Conservation (phyloP, 257 asterid genomes). For the Gentiana macrophylla region DNA sequence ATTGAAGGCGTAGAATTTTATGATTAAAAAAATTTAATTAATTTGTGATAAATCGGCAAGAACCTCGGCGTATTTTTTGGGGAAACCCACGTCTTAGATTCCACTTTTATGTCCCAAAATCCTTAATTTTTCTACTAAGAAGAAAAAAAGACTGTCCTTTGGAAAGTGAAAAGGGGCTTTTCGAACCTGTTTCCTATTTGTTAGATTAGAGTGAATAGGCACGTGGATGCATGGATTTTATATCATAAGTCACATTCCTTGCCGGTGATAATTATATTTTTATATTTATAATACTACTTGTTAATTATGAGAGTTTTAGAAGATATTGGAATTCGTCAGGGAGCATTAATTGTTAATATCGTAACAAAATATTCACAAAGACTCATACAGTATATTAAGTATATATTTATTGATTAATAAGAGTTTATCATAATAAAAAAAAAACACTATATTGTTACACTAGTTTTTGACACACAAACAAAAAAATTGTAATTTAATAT, state of each 20-base stretch:
- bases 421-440: not conserved
- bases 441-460: too few species aligned
- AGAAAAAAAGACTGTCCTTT: not conserved
- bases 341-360: not conserved
- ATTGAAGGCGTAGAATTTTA: constrained; percentile 21
- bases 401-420: not conserved
- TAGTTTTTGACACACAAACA: too few species aligned
- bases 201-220: constrained; percentile 19
- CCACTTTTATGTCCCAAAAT: constrained; percentile 15
- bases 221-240: constrained; percentile 36
- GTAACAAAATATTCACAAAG: not conserved
- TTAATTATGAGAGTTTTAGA: not conserved
- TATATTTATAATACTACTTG: constrained; percentile 1
- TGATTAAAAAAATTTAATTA: constrained; percentile 5
- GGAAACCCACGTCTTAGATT: constrained; percentile 77
- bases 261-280: constrained; percentile 6
- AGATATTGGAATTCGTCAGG: not conserved
- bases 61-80: constrained; percentile 61
- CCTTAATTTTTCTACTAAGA: too few species aligned
- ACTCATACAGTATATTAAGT: not conserved
- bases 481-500: too few species aligned
- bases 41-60: constrained; percentile 32
- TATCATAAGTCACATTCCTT: constrained; percentile 36
- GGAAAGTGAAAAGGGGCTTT: constrained; percentile 10
- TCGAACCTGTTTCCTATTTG: constrained; percentile 31